phyloP scores from a whole-genome alignment of 176 grass and related monocot species.

The Triticum turgidum region DNA sequence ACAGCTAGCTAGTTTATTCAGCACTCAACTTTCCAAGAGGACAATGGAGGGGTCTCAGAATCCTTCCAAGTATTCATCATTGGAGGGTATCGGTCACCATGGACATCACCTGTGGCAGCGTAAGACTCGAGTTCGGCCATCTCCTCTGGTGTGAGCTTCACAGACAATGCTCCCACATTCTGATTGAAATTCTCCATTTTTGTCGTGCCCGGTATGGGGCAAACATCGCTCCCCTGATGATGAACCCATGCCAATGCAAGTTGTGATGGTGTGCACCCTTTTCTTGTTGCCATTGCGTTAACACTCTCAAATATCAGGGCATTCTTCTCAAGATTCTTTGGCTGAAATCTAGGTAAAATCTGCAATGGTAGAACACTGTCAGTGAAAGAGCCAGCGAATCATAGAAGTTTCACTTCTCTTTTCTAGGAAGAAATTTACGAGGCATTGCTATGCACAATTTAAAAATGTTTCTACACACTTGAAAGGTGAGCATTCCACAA shows the following conservation, averaged over 20 bases:
- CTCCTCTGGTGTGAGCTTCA: background rate
- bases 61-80: background rate
- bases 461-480: background rate
- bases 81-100: background rate
- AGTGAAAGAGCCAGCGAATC: background rate
- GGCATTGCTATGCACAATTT: background rate
- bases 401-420: background rate
- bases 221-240: background rate
- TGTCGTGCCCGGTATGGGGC: background rate
- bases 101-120: background rate
- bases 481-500: background rate
- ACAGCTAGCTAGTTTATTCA: no score
- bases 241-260: conserved; percentile 11
- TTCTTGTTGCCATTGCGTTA: background rate
- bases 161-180: background rate
- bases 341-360: background rate
- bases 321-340: background rate
- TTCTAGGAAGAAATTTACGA: background rate
- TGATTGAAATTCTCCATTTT: conserved; percentile 10
- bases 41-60: conserved; percentile 1
- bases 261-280: background rate
- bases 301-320: background rate
- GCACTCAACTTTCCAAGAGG: background rate
- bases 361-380: background rate
- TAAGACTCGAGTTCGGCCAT: conserved; percentile 7